These are phyloP conservation scores for Brettanomyces custersianus DNA, from an alignment of 805 yeast species.

Conservation along the genomic window DNA sequence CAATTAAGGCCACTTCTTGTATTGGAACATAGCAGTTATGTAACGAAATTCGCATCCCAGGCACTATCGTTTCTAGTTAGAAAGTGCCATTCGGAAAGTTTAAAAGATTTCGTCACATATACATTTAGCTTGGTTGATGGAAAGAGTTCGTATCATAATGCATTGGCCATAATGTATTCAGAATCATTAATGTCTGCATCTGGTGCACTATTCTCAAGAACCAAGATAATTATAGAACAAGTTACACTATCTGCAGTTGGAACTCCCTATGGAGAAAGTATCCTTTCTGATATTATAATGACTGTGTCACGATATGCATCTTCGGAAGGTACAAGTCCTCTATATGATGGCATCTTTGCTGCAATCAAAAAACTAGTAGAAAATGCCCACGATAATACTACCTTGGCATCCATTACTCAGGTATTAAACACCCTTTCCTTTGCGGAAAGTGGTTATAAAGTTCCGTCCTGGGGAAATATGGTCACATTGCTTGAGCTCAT, in stretches of 20 bases:
- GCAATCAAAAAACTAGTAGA: conserved; percentile 10
- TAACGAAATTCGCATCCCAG: conserved; percentile 81
- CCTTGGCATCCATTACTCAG: conserved; percentile 27
- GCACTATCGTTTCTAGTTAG: conserved; percentile 78
- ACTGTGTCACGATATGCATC: conserved; percentile 42
- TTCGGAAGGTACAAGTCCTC: conserved; percentile 33
- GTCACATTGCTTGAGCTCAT: conserved; percentile 12
- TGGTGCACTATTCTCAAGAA: conserved; percentile 67
- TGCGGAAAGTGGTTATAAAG: conserved; percentile 64
- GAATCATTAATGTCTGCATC: conserved; percentile 70
- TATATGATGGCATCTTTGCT: conserved; percentile 31
- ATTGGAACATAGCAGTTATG: conserved; percentile 46
- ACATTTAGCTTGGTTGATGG: conserved; percentile 26
- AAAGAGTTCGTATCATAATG: conserved; percentile 37
- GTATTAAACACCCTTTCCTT: conserved; percentile 42
- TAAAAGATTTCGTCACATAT: conserved; percentile 36
- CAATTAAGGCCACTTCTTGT: conserved; percentile 56
- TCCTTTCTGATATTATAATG: conserved; percentile 52
- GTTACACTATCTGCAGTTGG: conserved; percentile 16
- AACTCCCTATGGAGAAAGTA: conserved; percentile 26
- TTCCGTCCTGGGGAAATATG: conserved; percentile 39
- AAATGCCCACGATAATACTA: conserved; percentile 5
- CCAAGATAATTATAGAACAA: conserved; percentile 39
- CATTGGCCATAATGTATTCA: conserved; percentile 54
- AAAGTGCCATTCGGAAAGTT: conserved; percentile 44